Percentiles rank a stretch among this genome's conserved stretches.
phyloP scores from a whole-genome alignment of 2,329 filamentous ascomycete species.

The Fusarium sp. region DNA sequence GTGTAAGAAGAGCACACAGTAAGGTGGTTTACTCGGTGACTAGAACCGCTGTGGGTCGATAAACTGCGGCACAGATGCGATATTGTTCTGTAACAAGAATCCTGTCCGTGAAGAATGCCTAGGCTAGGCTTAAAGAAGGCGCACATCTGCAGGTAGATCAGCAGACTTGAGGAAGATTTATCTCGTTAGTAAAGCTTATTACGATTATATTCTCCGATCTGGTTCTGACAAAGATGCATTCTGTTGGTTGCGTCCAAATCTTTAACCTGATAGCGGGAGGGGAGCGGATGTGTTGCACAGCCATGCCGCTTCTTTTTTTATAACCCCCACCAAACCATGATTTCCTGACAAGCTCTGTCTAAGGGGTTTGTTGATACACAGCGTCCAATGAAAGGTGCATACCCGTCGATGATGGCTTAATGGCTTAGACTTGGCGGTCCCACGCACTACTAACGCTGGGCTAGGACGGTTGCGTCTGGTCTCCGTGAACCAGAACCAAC shows the following conservation, averaged over 20 bases:
- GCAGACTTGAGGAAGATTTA: constrained; percentile 6
- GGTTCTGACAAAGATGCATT: neutral
- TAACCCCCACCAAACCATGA: constrained; percentile 22
- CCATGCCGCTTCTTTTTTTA: constrained; percentile 48
- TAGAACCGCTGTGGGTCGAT: neutral
- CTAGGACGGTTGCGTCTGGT: constrained; percentile 38
- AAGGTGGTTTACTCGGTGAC: neutral
- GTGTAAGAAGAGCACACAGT: constrained; percentile 7
- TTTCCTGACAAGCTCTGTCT: constrained; percentile 24
- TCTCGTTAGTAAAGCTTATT: neutral
- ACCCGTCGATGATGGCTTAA: constrained; percentile 36
- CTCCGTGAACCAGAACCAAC: constrained; percentile 15
- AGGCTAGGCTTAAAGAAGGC: constrained; percentile 9
- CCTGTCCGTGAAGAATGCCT: constrained; percentile 12
- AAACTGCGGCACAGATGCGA: constrained; percentile 1
- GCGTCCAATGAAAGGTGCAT: constrained; percentile 37
- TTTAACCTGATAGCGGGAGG: neutral
- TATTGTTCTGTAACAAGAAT: neutral
- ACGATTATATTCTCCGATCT: constrained; percentile 11
- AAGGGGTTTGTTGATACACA: constrained; percentile 21
- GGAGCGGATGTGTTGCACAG: constrained; percentile 40
- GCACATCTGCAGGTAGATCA: constrained; percentile 6
- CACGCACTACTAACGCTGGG: neutral
- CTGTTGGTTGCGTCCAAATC: constrained; percentile 3
- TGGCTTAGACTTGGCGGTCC: neutral